Base-by-base conservation (phyloP, 1,284 basidiomycete species). In the Spongispora temasekensis region DNA sequence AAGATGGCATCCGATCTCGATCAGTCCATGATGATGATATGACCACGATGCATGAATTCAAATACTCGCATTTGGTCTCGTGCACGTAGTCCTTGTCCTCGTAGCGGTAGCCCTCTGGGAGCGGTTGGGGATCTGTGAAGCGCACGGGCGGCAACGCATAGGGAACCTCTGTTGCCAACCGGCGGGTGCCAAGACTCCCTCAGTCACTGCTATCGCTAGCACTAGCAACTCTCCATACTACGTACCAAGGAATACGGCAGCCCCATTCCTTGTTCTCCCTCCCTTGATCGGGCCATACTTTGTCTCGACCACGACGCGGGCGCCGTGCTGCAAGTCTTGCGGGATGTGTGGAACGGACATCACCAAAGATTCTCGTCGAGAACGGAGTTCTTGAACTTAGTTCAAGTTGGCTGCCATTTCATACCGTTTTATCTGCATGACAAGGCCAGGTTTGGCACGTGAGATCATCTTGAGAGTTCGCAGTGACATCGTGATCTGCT, bases 81-180 rank as follows among this genome's bases (percentile, higher is more conserved):
- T 72, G 68, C 54, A 86, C 81, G 66, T 87, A 92, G 56, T 86
- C 84, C 68, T 81, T 84, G 17, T 78, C 70, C 57, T 84, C 80
- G 64, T 92, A 92, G 10, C 69, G 75, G 70, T 81, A 87, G 35
- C 73, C 73, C 1, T 72, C 53, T 1, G 87, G 84, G 3, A 93
- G 74, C 0, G 84, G 79, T 34, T 79, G 67, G 1, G 89, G 84
- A 67, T 91, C 84, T 54, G 84, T 76, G 68, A 90, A 92, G 30
- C 89, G 80, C 30, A 67, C 72, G 0, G 87, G 87, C 44, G 85
- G 82, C 25, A 87, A 71, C 2, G 85, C 89, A 68, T 90, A 93
- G 0, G 90, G 90, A 32, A 93, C 77, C 76, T 93, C 89, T 91
- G 61, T 23, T 9, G 28, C 28, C 32, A 15, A 54, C 21, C 50